Base-by-base conservation (phyloP, 129 eudicot genomes). In the Calendula officinalis region DNA sequence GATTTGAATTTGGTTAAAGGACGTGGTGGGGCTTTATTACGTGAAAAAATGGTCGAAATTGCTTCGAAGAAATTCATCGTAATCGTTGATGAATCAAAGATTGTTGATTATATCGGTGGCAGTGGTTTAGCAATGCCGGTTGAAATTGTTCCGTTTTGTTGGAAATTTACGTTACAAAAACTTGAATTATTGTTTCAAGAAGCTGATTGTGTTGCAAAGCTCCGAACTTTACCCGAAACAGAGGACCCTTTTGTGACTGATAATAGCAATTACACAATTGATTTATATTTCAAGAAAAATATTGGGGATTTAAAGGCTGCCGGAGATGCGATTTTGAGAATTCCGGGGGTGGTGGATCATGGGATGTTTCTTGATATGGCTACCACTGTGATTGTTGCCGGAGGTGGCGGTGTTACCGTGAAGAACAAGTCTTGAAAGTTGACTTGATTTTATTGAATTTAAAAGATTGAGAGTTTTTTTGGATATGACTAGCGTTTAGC, bases 291-390 rank as follows among this genome's bases (percentile, higher is more conserved):
- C 64, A 60, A 83, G 81, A 81, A 60, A 47, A 82, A 72, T 53
- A 78, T 86, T 10, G 91, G 97, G 47, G 95, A 90, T 81, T 79
- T 90, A 70, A 86, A 75, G 72, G 70, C 59, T 1, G 97, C 97
- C 0, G 78, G 95, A 39, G 91, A 86, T 75, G 80, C 86, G 3
- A 86, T 90, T 51, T 75, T 90, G 86, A 70, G 87, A 86, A 82
- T 90, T 67, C 86, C 97, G 6, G 92, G 97, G 11, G 86, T 90
- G 22, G 97, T 90, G 41, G 97, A 90, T 67, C 97, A 90, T 66
- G 97, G 97, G 67, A 68, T 90, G 91, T 90, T 90, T 78, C 62
- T 90, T 66, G 85, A 69, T 56, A 83, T 86, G 94, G 97, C 97
- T 4, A 90, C 89, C 8, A 81, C 89, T 2, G 68, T 90, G 43